phyloP scores from a whole-genome alignment of 371 early-diverging fungal genomes.

The Mortierella sp. region DNA sequence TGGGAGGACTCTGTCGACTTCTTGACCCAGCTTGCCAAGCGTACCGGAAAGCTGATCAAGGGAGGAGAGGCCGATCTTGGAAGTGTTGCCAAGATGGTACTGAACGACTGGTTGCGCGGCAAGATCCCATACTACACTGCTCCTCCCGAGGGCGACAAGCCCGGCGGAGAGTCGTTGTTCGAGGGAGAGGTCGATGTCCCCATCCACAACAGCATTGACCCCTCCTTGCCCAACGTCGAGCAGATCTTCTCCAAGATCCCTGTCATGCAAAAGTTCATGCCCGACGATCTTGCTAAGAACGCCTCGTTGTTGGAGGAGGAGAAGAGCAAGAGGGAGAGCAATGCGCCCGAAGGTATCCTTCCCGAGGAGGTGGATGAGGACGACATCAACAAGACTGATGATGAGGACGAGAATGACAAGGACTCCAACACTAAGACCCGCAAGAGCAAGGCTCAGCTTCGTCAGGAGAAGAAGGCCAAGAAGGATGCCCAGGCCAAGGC shows the following conservation, averaged over 20 bases:
- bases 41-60: slow-evolving; percentile 95
- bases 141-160: slow-evolving; percentile 77
- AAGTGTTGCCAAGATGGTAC: slow-evolving; percentile 97
- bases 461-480: slow-evolving; percentile 53
- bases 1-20: slow-evolving; percentile 94
- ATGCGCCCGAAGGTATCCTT: slow-evolving; percentile 52
- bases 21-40: slow-evolving; percentile 89
- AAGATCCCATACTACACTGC: slow-evolving; percentile 96
- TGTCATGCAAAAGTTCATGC: slow-evolving; percentile 81
- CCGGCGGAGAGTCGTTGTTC: slow-evolving; percentile 33
- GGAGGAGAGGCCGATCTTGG: slow-evolving; percentile 97
- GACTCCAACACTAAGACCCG: slow-evolving; percentile 30
- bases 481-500: slow-evolving; percentile 59
- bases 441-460: slow-evolving; percentile 58
- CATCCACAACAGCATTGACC: slow-evolving; percentile 23
- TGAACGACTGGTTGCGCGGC: slow-evolving; percentile 99
- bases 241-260: slow-evolving; percentile 89
- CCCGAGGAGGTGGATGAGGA: slow-evolving; percentile 61
- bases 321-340: slow-evolving; percentile 62
- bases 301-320: slow-evolving; percentile 66
- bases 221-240: slow-evolving; percentile 68
- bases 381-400: slow-evolving; percentile 57
- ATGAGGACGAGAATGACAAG: slow-evolving; percentile 53
- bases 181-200: slow-evolving; percentile 39
- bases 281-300: slow-evolving; percentile 81